Evolutionary conservation across 345 rosid species (phyloP), one percentile per base, ranked within the genome.

Genomic region (Limnanthes douglasii): DNA sequence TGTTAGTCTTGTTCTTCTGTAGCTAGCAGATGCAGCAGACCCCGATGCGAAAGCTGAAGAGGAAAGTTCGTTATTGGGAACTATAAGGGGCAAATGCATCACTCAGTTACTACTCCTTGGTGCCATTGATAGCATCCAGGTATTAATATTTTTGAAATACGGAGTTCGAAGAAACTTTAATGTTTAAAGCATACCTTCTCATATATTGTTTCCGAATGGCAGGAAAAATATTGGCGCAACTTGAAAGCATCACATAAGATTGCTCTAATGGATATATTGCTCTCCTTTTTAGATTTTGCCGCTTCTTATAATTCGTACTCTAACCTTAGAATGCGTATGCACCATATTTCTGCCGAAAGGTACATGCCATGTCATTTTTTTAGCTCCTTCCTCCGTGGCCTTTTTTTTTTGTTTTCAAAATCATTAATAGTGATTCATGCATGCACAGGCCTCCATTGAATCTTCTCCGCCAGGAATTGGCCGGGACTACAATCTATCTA

Each of bases 201-300:
- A 34, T 45, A 25, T 37, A 15, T 32, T 48, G 19, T 41, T 21
- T 46, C 16, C 21, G 6, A 48, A 45, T 49, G 54, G 75, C 76
- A 84, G 98, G 69, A 68, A 61, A 90, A 80, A 48, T 80, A 84
- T 52, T 90, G 98, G 98, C 66, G 56, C 61, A 84, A 69, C 56
- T 51, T 90, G 77, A 77, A 54, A 72, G 60, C 70, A 18, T 23
- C 53, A 4, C 98, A 84, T 58, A 90, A 90, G 69, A 60, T 78
- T 52, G 79, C 69, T 5, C 53, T 80, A 52, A 84, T 90, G 96
- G 98, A 90, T 42, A 68, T 73, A 55, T 56, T 90, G 36, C 53
- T 80, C 31, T 75, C 98, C 34, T 75, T 69, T 54, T 47, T 90
- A 47, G 96, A 90, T 53, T 90, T 90, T 64, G 82, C 96, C 43